Conservation (phyloP, 1,284 basidiomycete genomes). For the Malassezia sp. region DNA sequence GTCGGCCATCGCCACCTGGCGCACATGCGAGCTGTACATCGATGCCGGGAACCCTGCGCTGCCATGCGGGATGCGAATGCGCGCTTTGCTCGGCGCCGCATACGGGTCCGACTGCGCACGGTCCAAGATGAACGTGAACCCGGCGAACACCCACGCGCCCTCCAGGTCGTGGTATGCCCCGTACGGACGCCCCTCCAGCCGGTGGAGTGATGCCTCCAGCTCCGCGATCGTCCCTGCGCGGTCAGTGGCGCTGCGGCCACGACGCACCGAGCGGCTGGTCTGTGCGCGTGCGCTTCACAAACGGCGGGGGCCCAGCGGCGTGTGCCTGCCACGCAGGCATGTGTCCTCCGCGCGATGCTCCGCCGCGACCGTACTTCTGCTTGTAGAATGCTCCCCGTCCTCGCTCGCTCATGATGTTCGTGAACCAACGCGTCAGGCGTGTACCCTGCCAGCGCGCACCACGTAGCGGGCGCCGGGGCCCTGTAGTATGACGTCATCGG, state of each 20-base stretch:
- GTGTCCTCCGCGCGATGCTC: background rate
- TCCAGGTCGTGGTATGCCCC: constrained; percentile 16
- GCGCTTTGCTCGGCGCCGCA: constrained; percentile 14
- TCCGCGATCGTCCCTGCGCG: background rate
- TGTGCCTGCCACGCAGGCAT: background rate
- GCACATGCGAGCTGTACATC: background rate
- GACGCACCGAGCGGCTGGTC: background rate
- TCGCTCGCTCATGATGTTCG: background rate
- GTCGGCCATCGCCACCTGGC: constrained; percentile 11
- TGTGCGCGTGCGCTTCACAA: constrained; percentile 2
- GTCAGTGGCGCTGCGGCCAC: background rate
- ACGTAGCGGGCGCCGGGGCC: too few species aligned
- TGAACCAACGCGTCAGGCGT: too few species aligned
- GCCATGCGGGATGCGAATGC: constrained; percentile 5
- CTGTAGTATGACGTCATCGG: too few species aligned
- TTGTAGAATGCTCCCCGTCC: constrained; percentile 14
- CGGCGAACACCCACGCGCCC: constrained; percentile 11
- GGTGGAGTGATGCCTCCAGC: constrained; percentile 1
- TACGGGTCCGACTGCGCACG: constrained; percentile 17
- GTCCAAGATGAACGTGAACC: constrained; percentile 11
- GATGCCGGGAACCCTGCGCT: background rate
- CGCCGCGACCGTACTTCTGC: constrained; percentile 8
- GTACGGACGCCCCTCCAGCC: constrained; percentile 12
- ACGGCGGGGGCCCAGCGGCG: background rate
- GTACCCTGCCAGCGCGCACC: background rate